A percentile compares a stretch with the other conserved stretches of the same genome.
These are phyloP conservation scores for Irpex lacteus DNA, from an alignment of 1,284 basidiomycete genomes.

Conservation along the genomic window DNA sequence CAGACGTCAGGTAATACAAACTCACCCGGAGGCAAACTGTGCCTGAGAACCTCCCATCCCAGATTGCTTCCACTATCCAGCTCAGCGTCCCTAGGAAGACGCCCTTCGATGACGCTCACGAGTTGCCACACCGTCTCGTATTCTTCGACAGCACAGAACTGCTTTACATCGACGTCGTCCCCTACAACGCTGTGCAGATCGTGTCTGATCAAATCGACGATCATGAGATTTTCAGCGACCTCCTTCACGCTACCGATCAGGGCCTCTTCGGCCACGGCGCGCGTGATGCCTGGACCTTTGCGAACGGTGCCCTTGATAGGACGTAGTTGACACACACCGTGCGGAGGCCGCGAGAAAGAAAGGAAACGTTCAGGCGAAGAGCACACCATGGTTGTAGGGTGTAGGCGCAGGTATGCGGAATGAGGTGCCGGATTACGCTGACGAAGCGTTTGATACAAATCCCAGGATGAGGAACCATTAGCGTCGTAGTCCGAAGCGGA, in stretches of 20 bases:
- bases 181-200: constrained; percentile 83
- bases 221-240: constrained; percentile 98
- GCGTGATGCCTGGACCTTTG: constrained; percentile 61
- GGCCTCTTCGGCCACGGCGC: constrained; percentile 58
- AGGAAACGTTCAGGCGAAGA: constrained; percentile 96
- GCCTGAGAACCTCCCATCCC: constrained; percentile 76
- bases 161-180: constrained; percentile 76
- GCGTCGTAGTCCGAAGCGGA: constrained; percentile 28
- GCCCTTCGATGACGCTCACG: constrained; percentile 90
- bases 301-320: constrained; percentile 94
- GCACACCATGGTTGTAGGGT: constrained; percentile 62
- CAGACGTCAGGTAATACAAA: constrained; percentile 7
- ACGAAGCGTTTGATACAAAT: constrained; percentile 71
- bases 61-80: constrained; percentile 42
- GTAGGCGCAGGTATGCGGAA: constrained; percentile 79
- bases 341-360: constrained; percentile 71
- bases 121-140: constrained; percentile 96
- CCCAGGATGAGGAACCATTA: constrained; percentile 59
- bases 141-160: constrained; percentile 89
- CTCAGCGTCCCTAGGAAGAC: constrained; percentile 24
- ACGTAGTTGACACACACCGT: constrained; percentile 75
- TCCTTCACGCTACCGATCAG: constrained; percentile 85
- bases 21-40: constrained; percentile 86
- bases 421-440: constrained; percentile 88
- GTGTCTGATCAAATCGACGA: constrained; percentile 94